Evolutionary conservation across 805 yeast species (phyloP).

Genomic region (Isabelozyma gotoi): DNA sequence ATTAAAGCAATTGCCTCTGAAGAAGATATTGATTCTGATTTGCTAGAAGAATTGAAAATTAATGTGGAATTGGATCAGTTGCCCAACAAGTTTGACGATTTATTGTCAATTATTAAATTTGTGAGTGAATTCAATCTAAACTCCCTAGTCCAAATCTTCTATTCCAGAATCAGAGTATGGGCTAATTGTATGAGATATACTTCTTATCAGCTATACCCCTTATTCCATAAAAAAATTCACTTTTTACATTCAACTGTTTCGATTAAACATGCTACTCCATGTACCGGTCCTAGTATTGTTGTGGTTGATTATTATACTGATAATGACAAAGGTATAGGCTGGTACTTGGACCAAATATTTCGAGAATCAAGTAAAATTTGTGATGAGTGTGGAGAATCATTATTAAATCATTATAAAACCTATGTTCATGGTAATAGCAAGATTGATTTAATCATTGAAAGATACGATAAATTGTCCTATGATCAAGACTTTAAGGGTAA

Average conservation of each 20-base stretch:
- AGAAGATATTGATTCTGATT: slow-evolving; percentile 22
- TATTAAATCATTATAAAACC: slow-evolving; percentile 75
- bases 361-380: slow-evolving; percentile 67
- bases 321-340: slow-evolving; percentile 86
- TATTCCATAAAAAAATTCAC: slow-evolving; percentile 72
- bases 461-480: slow-evolving; percentile 22
- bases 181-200: slow-evolving; percentile 34
- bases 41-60: slow-evolving; percentile 25
- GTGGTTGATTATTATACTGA: slow-evolving; percentile 88
- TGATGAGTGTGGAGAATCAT: slow-evolving; percentile 72
- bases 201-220: slow-evolving; percentile 41
- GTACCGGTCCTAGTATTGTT: slow-evolving; percentile 85
- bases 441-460: slow-evolving; percentile 73
- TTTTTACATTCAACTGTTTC: slow-evolving; percentile 82
- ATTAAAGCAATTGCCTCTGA: slow-evolving; percentile 21
- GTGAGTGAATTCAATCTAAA: slow-evolving; percentile 35
- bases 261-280: slow-evolving; percentile 82
- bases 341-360: slow-evolving; percentile 78
- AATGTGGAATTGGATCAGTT: slow-evolving; percentile 21
- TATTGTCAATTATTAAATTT: slow-evolving; percentile 35
- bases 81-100: slow-evolving; percentile 38
- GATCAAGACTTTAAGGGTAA: slow-evolving; percentile 21
- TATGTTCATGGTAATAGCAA: slow-evolving; percentile 89
- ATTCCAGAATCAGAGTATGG: slow-evolving; percentile 48
- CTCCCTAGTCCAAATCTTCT: slow-evolving; percentile 51